Evolutionary conservation across 768 basidiomycete species (phyloP).

Genomic region (Crepidotus variabilis): DNA sequence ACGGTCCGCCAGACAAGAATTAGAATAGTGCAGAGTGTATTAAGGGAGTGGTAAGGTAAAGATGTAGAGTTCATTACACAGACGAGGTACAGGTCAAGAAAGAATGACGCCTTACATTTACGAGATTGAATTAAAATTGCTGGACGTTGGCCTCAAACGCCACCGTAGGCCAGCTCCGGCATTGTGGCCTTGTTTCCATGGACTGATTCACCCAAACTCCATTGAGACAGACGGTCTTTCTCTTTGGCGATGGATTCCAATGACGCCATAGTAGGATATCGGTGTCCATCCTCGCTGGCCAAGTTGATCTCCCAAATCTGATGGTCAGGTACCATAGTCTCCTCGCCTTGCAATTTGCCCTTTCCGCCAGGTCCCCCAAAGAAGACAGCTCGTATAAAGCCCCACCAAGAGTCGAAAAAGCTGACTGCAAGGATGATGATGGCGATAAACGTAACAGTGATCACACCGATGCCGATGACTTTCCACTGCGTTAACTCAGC

Average conservation of each 20-base stretch:
- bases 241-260: conserved; percentile 33
- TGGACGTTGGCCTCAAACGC: neutral
- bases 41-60: neutral
- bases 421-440: conserved; percentile 51
- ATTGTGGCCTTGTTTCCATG: conserved; percentile 3
- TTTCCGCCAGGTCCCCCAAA: conserved; percentile 27
- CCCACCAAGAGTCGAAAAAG: conserved; percentile 73
- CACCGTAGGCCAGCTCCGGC: conserved; percentile 13
- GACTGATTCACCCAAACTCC: neutral
- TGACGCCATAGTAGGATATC: conserved; percentile 41
- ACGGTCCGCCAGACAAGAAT: neutral
- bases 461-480: conserved; percentile 63
- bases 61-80: no score
- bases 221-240: conserved; percentile 10
- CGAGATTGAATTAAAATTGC: neutral
- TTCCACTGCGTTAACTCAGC: conserved; percentile 59
- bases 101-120: neutral
- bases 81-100: neutral
- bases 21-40: neutral
- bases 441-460: conserved; percentile 58
- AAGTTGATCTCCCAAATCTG: conserved; percentile 55
- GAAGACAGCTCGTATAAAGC: conserved; percentile 50
- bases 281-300: conserved; percentile 41
- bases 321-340: conserved; percentile 62
- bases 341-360: conserved; percentile 33